Conservation (phyloP, 345 rosid genomes). For the Turnera subulata region DNA sequence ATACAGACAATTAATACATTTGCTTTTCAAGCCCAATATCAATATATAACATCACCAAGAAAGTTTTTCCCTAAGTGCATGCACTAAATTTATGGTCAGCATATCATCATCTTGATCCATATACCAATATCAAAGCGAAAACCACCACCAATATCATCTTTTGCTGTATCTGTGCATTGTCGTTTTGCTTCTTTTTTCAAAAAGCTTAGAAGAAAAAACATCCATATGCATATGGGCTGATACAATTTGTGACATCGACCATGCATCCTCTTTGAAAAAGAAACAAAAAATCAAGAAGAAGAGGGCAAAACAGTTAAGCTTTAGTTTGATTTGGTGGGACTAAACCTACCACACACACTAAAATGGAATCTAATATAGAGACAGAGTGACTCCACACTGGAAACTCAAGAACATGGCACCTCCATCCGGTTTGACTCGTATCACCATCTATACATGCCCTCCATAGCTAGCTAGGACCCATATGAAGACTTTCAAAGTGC, state of each 20-base stretch:
- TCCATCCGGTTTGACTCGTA: conserved; percentile 4
- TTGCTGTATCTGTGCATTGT: too few species aligned
- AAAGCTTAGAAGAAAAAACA: conserved; percentile 2
- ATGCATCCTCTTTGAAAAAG: not conserved
- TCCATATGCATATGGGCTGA: conserved; percentile 13
- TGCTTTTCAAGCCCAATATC: too few species aligned
- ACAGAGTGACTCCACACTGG: too few species aligned
- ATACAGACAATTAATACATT: too few species aligned
- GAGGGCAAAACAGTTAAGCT: not conserved
- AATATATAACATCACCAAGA: too few species aligned
- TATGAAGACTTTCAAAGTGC: conserved; percentile 13
- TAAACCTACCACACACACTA: not conserved
- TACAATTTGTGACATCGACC: not conserved
- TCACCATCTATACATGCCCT: not conserved
- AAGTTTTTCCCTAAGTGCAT: too few species aligned
- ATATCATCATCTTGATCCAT: too few species aligned
- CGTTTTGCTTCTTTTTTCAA: conserved; percentile 5
- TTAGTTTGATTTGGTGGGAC: conserved; percentile 4
- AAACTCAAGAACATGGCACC: too few species aligned
- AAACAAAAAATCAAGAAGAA: not conserved
- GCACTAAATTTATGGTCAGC: too few species aligned
- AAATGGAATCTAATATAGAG: conserved; percentile 5
- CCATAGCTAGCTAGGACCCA: conserved; percentile 25
- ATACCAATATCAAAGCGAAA: too few species aligned
- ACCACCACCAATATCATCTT: too few species aligned